phyloP scores from a whole-genome alignment of 257 asterid genomes.

The Penstemon newberryi region DNA sequence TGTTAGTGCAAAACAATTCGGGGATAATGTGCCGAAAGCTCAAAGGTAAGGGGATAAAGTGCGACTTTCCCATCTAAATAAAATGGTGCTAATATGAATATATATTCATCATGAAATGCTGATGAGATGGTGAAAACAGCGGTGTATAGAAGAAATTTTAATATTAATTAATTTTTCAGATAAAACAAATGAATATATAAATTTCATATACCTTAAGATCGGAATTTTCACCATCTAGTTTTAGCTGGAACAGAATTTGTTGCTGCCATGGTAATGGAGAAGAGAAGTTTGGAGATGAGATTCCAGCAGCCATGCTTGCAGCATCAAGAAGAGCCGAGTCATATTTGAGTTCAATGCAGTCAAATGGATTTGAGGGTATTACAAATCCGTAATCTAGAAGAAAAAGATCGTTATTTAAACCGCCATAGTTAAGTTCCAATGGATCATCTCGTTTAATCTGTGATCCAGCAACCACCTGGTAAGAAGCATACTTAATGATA shows the following conservation, averaged over 20 bases:
- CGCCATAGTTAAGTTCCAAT: slow-evolving; percentile 81
- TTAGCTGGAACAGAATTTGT: slow-evolving; percentile 51
- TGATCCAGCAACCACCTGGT: slow-evolving; percentile 71
- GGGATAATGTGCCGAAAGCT: neutral
- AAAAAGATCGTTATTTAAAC: slow-evolving; percentile 73
- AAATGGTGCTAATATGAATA: no score
- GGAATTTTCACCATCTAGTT: slow-evolving; percentile 58
- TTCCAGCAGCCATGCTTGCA: slow-evolving; percentile 87
- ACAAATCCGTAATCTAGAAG: slow-evolving; percentile 94
- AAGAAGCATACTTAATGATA: slow-evolving; percentile 2
- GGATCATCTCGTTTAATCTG: slow-evolving; percentile 60
- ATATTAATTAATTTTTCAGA: neutral
- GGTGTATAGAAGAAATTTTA: neutral
- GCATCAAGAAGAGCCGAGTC: slow-evolving; percentile 89
- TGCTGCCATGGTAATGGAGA: slow-evolving; percentile 88
- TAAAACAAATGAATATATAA: neutral
- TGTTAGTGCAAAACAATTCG: no score
- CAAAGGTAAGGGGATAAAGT: neutral
- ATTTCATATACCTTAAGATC: slow-evolving; percentile 66
- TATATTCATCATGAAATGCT: no score
- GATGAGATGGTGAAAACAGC: no score
- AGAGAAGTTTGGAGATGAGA: slow-evolving; percentile 66
- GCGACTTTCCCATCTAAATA: no score
- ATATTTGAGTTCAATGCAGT: slow-evolving; percentile 82
- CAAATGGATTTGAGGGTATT: slow-evolving; percentile 76